Base-by-base conservation (phyloP, 768 basidiomycete genomes). In the Kwoniella dejecticola region DNA sequence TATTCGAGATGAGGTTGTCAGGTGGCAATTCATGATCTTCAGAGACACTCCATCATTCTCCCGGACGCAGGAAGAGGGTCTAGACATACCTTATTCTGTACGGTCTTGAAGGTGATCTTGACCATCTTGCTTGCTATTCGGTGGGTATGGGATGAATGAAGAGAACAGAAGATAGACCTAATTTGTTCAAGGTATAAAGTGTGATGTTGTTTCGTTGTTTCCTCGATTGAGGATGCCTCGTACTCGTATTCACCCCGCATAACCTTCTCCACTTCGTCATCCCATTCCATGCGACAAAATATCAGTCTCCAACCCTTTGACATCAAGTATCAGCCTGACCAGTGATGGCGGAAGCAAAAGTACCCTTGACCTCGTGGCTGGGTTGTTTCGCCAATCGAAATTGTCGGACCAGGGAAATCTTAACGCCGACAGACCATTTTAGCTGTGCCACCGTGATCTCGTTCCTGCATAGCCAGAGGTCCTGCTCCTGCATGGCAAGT, bases 21-120 rank as follows among this genome's bases (percentile, higher is more conserved):
- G 56, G 52, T 60, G 54, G 55, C 57, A 60, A 56, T 27, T 8
- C 21, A 17, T 48, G 1, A 23, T 26, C 23, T 11, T 11, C 17
- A 27, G 15, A 19, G 7, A 46, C 13, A 33, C 44, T 42, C 60
- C 38, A 50, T 53, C n/a, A n/a, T n/a, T n/a, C n/a, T n/a, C n/a
- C n/a, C n/a, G 17, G n/a, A 26, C 36, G 26, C 12, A 2, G 24
- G 44, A 47, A 23, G 24, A 23, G 10, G 29, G 48, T n/a, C n/a
- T n/a, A n/a, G 17, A 54, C 68, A 24, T 33, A 77, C 79, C 77
- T 80, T 94, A 78, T 95, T 91, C 80, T 92, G 89, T 13, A 94
- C 85, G 1, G 94, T 97, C 82, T 97, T 98, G 75, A 98, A 82
- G 26, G 91, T 95, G 80, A 98, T 85, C 85, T 91, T 91, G 88